A percentile compares a stretch with the other conserved stretches of the same genome.
phyloP scores from a whole-genome alignment of 495 filamentous ascomycete genomes.

The Peziza echinospora region DNA sequence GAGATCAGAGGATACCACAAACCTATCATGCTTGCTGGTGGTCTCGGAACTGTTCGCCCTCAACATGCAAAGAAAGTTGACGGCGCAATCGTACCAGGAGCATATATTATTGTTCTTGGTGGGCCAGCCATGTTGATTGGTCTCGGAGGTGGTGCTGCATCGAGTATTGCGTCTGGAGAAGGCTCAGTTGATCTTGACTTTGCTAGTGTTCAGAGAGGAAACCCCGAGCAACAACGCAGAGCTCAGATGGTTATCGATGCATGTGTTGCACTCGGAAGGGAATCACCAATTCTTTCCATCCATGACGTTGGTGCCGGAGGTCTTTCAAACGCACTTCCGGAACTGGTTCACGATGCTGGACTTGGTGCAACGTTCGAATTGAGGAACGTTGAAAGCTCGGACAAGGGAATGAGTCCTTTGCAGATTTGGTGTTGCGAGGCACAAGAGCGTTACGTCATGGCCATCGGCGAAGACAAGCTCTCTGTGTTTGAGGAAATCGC shows the following conservation, averaged over 20 bases:
- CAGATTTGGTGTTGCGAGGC: slow-evolving; percentile 97
- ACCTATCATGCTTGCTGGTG: slow-evolving; percentile 96
- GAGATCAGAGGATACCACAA: slow-evolving; percentile 90
- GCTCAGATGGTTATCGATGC: slow-evolving; percentile 95
- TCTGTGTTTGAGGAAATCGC: slow-evolving; percentile 70
- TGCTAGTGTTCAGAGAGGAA: slow-evolving; percentile 82
- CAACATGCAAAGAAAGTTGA: slow-evolving; percentile 72
- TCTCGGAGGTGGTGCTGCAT: slow-evolving; percentile 83
- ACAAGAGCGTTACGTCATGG: slow-evolving; percentile 82
- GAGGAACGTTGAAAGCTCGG: slow-evolving; percentile 72
- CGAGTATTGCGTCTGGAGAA: slow-evolving; percentile 72
- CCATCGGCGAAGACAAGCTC: slow-evolving; percentile 55
- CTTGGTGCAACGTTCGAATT: slow-evolving; percentile 79
- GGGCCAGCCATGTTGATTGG: slow-evolving; percentile 96
- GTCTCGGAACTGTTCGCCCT: slow-evolving; percentile 85
- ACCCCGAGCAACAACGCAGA: slow-evolving; percentile 83
- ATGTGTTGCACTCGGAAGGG: slow-evolving; percentile 57
- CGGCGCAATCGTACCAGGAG: slow-evolving; percentile 53
- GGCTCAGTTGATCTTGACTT: slow-evolving; percentile 81
- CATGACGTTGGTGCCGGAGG: slow-evolving; percentile 95
- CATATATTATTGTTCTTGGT: slow-evolving; percentile 75
- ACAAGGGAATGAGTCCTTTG: slow-evolving; percentile 76
- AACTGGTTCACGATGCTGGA: slow-evolving; percentile 77
- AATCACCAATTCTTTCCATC: slow-evolving; percentile 84
- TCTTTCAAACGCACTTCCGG: slow-evolving; percentile 77